Conservation (phyloP, 148 eudicot species). For the Diospyros lotus region DNA sequence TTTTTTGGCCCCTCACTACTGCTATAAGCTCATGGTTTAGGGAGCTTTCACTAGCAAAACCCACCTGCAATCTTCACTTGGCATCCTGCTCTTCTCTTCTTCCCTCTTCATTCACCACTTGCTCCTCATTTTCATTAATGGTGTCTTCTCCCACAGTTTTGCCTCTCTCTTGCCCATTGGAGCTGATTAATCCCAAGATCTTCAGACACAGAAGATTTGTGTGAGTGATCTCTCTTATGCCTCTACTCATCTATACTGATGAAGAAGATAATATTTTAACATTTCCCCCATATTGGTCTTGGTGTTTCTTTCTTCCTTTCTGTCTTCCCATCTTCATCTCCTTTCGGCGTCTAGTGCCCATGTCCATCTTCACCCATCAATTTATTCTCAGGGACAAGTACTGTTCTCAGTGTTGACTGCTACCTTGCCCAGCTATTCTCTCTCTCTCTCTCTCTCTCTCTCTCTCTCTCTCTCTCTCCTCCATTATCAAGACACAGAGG, state of each 20-base stretch:
- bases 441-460: background rate
- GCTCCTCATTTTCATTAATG: background rate
- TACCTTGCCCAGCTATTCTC: background rate
- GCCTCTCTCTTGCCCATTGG: conserved; percentile 9
- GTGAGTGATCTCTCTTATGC: background rate
- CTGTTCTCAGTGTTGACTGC: background rate
- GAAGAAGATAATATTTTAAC: no score
- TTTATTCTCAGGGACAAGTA: background rate
- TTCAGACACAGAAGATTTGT: conserved; percentile 2
- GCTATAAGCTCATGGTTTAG: conserved; percentile 44
- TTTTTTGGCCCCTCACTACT: conserved; percentile 24
- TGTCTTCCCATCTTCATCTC: no score
- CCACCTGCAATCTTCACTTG: conserved; percentile 26
- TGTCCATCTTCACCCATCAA: background rate
- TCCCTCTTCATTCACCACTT: conserved; percentile 16
- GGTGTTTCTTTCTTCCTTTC: no score
- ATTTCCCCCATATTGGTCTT: no score
- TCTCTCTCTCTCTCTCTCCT: conserved; percentile 3
- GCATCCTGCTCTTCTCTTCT: background rate
- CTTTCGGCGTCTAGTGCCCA: background rate
- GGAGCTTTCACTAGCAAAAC: conserved; percentile 33
- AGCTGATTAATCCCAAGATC: conserved; percentile 17
- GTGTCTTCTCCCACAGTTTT: conserved; percentile 2
- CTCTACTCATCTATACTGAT: no score
- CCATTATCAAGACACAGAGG: background rate